Conservation (phyloP, 2,329 filamentous ascomycete genomes). For the Didymella keratinophila region DNA sequence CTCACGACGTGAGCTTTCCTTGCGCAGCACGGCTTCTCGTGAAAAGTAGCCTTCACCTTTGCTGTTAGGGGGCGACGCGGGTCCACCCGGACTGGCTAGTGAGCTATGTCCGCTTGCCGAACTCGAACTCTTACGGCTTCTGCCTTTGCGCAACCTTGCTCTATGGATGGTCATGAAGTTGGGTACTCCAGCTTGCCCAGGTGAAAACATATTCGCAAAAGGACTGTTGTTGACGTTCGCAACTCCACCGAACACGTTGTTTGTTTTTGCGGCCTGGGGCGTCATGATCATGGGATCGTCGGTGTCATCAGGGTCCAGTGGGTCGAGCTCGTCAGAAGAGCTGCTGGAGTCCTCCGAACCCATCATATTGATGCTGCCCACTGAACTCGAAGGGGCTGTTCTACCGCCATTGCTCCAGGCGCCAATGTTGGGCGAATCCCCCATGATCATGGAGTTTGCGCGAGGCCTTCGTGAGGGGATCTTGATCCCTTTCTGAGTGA, state of each 20-base stretch:
- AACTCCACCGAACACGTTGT: conserved; percentile 52
- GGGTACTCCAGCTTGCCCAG: conserved; percentile 64
- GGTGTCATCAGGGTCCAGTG: conserved; percentile 58
- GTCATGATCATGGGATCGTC: conserved; percentile 81
- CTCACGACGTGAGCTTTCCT: conserved; percentile 72
- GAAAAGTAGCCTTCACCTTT: conserved; percentile 64
- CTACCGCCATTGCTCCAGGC: conserved; percentile 68
- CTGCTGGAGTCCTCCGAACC: conserved; percentile 79
- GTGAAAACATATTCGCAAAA: conserved; percentile 72
- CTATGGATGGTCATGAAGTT: conserved; percentile 82
- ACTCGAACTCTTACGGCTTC: conserved; percentile 71
- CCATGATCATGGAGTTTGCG: conserved; percentile 51
- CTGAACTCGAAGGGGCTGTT: conserved; percentile 70
- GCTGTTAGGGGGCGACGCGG: conserved; percentile 77
- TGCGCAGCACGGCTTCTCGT: conserved; percentile 58
- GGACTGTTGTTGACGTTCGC: conserved; percentile 60
- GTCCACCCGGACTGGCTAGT: conserved; percentile 72
- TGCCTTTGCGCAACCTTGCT: conserved; percentile 63
- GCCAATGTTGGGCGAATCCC: conserved; percentile 71
- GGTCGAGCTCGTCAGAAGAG: conserved; percentile 65
- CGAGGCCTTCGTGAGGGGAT: conserved; percentile 64
- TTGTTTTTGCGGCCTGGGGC: conserved; percentile 74
- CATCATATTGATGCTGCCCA: conserved; percentile 81
- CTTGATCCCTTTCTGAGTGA: conserved; percentile 71
- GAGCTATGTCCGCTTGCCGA: conserved; percentile 75